Percentiles rank a stretch among this genome's conserved stretches.
Conservation (phyloP, 2,329 filamentous ascomycete species). For the Alternaria hordeiaustralica region DNA sequence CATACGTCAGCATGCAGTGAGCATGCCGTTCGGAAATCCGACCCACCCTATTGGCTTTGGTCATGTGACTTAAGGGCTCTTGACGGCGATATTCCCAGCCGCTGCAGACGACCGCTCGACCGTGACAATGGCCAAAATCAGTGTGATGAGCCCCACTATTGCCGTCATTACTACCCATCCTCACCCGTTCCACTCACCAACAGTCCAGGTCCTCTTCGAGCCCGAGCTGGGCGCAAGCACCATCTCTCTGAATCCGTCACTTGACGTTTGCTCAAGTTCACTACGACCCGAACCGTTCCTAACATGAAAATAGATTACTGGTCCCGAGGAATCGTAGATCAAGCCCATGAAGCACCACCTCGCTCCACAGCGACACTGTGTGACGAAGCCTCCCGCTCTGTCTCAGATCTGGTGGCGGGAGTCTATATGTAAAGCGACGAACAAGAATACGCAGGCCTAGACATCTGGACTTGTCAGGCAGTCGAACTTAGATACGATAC, state of each 20-base stretch:
- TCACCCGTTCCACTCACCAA: background rate
- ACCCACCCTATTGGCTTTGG: slow-evolving; percentile 7
- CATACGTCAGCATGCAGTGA: slow-evolving; percentile 39
- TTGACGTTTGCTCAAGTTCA: background rate
- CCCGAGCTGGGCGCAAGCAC: background rate
- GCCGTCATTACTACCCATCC: background rate
- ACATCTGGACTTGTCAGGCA: slow-evolving; percentile 6
- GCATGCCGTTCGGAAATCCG: slow-evolving; percentile 7
- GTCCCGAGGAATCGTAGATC: background rate
- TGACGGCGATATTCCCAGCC: background rate
- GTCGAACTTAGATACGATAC: background rate
- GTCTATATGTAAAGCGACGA: slow-evolving; percentile 7
- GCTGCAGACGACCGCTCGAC: slow-evolving; percentile 1
- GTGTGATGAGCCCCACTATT: background rate
- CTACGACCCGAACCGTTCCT: background rate
- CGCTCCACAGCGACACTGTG: slow-evolving; percentile 7
- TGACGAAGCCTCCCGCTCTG: slow-evolving; percentile 21
- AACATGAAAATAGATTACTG: background rate
- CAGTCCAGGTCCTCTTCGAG: background rate
- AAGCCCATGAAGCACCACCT: background rate
- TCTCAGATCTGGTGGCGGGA: slow-evolving; percentile 23
- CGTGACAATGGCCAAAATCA: background rate
- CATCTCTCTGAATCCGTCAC: background rate
- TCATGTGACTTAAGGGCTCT: slow-evolving; percentile 28
- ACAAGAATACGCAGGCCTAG: background rate